Conservation (phyloP, 2,329 filamentous ascomycete genomes). For the Colletotrichum sp. region DNA sequence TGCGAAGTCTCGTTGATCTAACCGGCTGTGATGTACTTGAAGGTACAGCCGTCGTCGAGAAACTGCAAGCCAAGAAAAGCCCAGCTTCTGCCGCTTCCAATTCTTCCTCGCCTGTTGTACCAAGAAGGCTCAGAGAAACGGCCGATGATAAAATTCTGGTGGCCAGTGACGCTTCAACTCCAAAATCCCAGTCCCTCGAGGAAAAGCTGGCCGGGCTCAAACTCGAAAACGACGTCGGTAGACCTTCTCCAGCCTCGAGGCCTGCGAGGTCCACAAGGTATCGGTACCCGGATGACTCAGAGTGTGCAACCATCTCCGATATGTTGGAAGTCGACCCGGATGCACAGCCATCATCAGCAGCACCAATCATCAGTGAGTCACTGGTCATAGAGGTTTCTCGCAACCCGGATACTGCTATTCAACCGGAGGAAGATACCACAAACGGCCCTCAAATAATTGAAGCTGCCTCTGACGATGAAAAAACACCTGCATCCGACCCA, state of each 20-base stretch:
- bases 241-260: not conserved
- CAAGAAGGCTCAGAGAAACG: not conserved
- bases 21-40: conserved; percentile 74
- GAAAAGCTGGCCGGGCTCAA: conserved; percentile 15
- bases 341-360: not conserved
- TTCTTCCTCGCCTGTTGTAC: not conserved
- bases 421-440: not conserved
- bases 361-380: not conserved
- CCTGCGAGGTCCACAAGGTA: not conserved
- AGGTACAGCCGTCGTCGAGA: conserved; percentile 16
- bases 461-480: not conserved
- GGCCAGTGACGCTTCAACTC: conserved; percentile 22
- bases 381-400: not conserved
- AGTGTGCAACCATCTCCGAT: not conserved
- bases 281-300: conserved; percentile 17
- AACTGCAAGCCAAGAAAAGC: conserved; percentile 13
- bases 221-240: not conserved
- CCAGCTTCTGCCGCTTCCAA: not conserved
- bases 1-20: conserved; percentile 73
- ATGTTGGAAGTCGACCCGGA: conserved; percentile 15
- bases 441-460: not conserved
- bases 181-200: not conserved
- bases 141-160: not conserved
- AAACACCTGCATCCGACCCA: not conserved
- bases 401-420: not conserved